Conservation (phyloP, 495 filamentous ascomycete genomes). For the Penicillium waksmanii region DNA sequence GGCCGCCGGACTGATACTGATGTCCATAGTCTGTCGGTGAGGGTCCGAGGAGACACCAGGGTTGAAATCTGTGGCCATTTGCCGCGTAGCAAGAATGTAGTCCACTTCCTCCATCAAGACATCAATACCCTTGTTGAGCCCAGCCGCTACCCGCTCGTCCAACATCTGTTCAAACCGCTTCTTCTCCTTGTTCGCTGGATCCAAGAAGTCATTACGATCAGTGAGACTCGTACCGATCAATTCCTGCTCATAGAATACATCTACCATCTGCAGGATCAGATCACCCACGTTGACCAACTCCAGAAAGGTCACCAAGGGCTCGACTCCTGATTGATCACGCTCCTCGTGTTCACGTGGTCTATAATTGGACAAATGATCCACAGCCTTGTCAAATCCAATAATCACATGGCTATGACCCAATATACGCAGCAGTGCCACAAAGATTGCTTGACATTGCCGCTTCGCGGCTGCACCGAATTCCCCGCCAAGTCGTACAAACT, state of each 20-base stretch:
- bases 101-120: conserved; percentile 99
- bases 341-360: conserved; percentile 84
- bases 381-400: conserved; percentile 86
- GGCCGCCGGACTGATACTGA: conserved; percentile 81
- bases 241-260: conserved; percentile 98
- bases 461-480: conserved; percentile 81
- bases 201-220: conserved; percentile 92
- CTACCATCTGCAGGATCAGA: conserved; percentile 98
- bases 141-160: conserved; percentile 94
- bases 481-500: conserved; percentile 78
- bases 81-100: conserved; percentile 87
- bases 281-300: conserved; percentile 98
- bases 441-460: conserved; percentile 89
- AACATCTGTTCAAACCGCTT: conserved; percentile 99
- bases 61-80: conserved; percentile 88
- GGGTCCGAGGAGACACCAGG: conserved; percentile 59
- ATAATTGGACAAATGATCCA: conserved; percentile 88
- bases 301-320: conserved; percentile 91
- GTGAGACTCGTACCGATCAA: conserved; percentile 79
- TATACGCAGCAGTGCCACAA: conserved; percentile 79
- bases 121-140: conserved; percentile 95
- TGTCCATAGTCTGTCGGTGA: conserved; percentile 62
- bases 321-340: conserved; percentile 72
- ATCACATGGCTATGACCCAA: conserved; percentile 88
- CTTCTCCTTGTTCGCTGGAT: conserved; percentile 89